Conservation (phyloP, 306 rosid genomes). For the Amphicarpaea edgeworthii region DNA sequence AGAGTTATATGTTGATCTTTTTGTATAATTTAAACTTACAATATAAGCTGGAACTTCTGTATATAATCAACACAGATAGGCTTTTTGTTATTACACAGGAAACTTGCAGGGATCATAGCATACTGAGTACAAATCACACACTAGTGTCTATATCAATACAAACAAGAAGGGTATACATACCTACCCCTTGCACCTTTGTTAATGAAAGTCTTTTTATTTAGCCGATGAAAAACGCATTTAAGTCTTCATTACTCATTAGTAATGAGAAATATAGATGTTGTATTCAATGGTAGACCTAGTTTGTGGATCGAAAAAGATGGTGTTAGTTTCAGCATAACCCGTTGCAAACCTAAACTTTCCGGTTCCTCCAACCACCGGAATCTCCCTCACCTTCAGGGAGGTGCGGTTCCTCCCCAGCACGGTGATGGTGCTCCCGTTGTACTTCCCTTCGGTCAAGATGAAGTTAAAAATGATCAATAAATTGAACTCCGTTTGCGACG, state of each 20-base stretch:
- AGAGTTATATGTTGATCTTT: too few species aligned
- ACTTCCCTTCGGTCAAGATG: conserved; percentile 61
- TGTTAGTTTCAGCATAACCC: background rate
- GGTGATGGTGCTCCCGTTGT: conserved; percentile 67
- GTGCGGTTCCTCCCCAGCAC: conserved; percentile 23
- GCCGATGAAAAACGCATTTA: too few species aligned
- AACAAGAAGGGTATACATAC: too few species aligned
- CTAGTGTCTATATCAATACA: too few species aligned
- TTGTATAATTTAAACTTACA: too few species aligned
- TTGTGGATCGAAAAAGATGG: background rate
- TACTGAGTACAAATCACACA: too few species aligned
- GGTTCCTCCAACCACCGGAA: background rate
- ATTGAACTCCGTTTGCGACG: conserved; percentile 47
- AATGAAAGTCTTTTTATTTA: too few species aligned
- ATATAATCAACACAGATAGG: too few species aligned
- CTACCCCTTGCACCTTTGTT: too few species aligned
- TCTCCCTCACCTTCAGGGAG: background rate
- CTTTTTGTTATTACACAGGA: too few species aligned
- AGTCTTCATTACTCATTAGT: background rate
- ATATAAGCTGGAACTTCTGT: too few species aligned
- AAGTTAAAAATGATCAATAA: conserved; percentile 67
- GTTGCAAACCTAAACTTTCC: background rate
- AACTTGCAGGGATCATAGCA: too few species aligned
- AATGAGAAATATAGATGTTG: background rate
- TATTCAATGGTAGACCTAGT: background rate